These are phyloP conservation scores for Penicillium robsamsonii DNA, from an alignment of 495 filamentous ascomycete species.

Conservation along the genomic window DNA sequence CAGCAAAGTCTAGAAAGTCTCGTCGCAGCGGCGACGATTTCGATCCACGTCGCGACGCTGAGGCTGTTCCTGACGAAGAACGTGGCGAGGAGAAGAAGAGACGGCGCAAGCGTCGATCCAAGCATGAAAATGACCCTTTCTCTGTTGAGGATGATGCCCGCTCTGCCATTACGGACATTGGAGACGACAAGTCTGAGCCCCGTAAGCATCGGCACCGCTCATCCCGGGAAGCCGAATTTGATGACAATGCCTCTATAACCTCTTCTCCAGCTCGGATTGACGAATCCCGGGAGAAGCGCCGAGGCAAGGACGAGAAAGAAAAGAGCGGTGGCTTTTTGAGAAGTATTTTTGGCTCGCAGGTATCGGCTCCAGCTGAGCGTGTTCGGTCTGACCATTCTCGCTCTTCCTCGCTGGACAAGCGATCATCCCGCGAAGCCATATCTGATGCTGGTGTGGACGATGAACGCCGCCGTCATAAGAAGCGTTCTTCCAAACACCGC, in stretches of 20 bases:
- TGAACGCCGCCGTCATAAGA: constrained; percentile 45
- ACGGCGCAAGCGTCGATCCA: constrained; percentile 20
- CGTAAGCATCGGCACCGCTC: constrained; percentile 27
- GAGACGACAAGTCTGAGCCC: constrained; percentile 19
- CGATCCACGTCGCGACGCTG: constrained; percentile 17
- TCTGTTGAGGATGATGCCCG: constrained; percentile 10
- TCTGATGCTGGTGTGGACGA: constrained; percentile 43
- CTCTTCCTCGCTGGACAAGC: constrained; percentile 37
- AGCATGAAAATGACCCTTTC: constrained; percentile 6
- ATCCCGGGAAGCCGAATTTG: constrained; percentile 26
- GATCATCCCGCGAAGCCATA: constrained; percentile 35
- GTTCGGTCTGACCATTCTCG: constrained; percentile 25
- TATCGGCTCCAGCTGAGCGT: constrained; percentile 33
- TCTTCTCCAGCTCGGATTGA: constrained; percentile 37
- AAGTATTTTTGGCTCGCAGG: constrained; percentile 40
- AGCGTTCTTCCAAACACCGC: constrained; percentile 35
- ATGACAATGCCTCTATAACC: constrained; percentile 35
- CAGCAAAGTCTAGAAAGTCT: constrained; percentile 23
- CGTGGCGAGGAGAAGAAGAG: constrained; percentile 20
- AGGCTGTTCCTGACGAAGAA: constrained; percentile 4
- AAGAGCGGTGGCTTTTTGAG: constrained; percentile 37
- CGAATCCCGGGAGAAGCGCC: constrained; percentile 31
- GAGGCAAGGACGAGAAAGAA: constrained; percentile 32
- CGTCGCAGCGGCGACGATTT: constrained; percentile 24
- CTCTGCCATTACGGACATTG: constrained; percentile 17